These are phyloP conservation scores for Neoarthrinium moseri DNA, from an alignment of 2,329 filamentous ascomycete genomes.

Conservation along the genomic window DNA sequence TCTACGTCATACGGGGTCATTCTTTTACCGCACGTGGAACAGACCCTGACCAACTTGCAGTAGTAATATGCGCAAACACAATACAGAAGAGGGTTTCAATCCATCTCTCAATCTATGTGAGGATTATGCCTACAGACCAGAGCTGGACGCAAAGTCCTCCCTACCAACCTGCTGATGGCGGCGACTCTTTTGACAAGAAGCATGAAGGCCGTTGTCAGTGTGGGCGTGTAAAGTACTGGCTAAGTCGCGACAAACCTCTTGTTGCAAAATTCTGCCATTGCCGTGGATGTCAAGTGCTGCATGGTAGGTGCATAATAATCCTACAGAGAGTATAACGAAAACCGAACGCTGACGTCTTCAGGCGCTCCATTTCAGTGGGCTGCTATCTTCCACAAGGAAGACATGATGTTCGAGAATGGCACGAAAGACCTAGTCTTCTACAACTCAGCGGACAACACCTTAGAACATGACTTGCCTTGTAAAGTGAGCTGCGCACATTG, in stretches of 20 bases:
- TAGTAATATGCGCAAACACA: no score
- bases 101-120: no score
- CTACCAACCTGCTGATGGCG: constrained; percentile 20
- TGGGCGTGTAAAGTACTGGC: constrained; percentile 68
- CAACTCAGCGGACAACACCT: constrained; percentile 58
- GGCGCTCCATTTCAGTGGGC: constrained; percentile 88
- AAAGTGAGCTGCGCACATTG: constrained; percentile 78
- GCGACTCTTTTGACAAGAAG: constrained; percentile 23
- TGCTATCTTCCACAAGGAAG: constrained; percentile 79
- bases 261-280: constrained; percentile 83
- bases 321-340: not conserved
- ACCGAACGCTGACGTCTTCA: constrained; percentile 23
- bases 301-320: constrained; percentile 45
- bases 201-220: constrained; percentile 63
- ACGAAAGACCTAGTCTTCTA: constrained; percentile 69
- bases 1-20: no score
- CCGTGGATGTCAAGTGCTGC: constrained; percentile 73
- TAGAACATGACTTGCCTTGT: constrained; percentile 70
- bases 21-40: no score
- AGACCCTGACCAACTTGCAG: no score
- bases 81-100: no score
- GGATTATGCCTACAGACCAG: no score
- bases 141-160: constrained; percentile 18
- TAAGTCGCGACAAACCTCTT: constrained; percentile 68
- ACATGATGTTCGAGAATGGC: constrained; percentile 67